Conservation (phyloP, 2,329 filamentous ascomycete species). For the Cytospora schulzeri region DNA sequence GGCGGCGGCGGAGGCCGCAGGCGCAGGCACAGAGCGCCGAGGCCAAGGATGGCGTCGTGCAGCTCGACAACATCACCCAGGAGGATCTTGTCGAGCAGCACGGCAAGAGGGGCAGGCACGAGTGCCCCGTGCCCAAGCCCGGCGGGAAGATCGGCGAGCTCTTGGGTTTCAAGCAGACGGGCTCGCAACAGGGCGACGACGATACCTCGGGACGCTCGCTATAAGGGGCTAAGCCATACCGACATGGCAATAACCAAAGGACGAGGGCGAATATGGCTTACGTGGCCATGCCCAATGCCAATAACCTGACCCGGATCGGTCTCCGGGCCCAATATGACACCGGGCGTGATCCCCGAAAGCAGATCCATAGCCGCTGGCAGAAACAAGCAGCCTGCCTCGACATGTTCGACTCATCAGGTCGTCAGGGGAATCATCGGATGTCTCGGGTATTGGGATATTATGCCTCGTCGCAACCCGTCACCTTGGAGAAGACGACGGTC, state of each 20-base stretch:
- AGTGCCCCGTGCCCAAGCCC: constrained; percentile 93
- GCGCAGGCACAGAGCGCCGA: constrained; percentile 21
- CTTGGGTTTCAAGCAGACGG: constrained; percentile 60
- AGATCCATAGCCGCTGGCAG: background rate
- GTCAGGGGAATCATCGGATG: background rate
- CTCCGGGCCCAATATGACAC: background rate
- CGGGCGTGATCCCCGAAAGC: background rate
- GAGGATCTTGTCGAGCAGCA: constrained; percentile 46
- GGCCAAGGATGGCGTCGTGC: constrained; percentile 41
- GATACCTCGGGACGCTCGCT: background rate
- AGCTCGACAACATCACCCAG: constrained; percentile 47
- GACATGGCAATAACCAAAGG: too few relatives aligned
- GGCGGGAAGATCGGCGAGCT: constrained; percentile 60
- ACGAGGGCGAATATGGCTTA: background rate
- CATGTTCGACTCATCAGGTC: background rate
- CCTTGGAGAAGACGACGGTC: background rate
- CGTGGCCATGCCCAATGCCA: background rate
- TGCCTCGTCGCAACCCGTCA: background rate
- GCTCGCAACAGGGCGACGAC: constrained; percentile 14
- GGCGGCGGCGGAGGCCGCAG: constrained; percentile 46
- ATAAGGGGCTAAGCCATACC: background rate
- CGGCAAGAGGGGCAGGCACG: constrained; percentile 55
- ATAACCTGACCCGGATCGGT: background rate
- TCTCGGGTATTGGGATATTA: background rate
- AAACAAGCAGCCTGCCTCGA: background rate